Base-by-base conservation (phyloP, 805 yeast species). In the Pichia membranifaciens region DNA sequence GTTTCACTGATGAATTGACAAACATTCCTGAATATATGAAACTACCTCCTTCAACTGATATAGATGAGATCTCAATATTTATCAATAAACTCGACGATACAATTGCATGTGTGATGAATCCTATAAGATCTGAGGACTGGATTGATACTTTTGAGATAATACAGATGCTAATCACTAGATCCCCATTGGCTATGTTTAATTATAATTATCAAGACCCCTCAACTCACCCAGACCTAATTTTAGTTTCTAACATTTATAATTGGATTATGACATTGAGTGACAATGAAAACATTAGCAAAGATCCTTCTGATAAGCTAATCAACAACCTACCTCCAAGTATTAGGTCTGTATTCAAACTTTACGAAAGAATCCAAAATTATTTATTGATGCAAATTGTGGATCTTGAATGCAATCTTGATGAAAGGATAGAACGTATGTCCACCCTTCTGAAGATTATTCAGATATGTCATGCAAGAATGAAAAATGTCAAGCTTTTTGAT, bases 51-150 rank as follows among this genome's bases (percentile, higher is more conserved):
- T 44, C 44, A 51, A 63, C 61, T 39, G 76, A 76, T 48, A 59
- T 72, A 35, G 65, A 68, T 28, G 76, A 70, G 33, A 74, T 88
- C 49, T 82, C 82, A 50, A 67, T 70, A 42, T 84, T 87, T 65
- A 70, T 87, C 20, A 75, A 74, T 46, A 74, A 75, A 40, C 63
- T 90, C 49, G 91, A 90, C 64, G 68, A 71, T 16, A 68, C 87
- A 6, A 73, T 86, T 23, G 69, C 75, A 2, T 74, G 76, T 3
- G 70, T 83, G 29, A 81, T 83, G 59, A 69, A 67, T 23, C 74
- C 78, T 10, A 74, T 84, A 31, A 73, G 79, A 12, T 63, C 79
- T 12, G 77, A 76, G 50, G 95, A 90, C 56, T 91, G 97, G 96
- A 70, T 87, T 44, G 74, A 75, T 47, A 76, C 83, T 3, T 85